phyloP scores from a whole-genome alignment of 75 land plant genomes.

The Picea sitchensis region DNA sequence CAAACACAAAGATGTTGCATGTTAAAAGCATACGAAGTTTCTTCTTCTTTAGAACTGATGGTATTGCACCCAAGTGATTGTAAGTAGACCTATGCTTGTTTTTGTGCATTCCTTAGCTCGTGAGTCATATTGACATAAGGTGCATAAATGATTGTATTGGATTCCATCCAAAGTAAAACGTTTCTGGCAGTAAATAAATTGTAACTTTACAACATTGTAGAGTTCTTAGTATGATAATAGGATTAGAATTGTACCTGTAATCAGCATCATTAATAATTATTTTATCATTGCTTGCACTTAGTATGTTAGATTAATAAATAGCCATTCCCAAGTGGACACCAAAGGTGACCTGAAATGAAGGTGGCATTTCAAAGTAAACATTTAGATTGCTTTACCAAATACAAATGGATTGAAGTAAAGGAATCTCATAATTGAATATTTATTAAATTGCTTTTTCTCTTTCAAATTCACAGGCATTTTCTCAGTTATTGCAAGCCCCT shows the following conservation, averaged over 20 bases:
- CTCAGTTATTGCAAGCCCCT: conserved; percentile 74
- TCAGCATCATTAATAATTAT: no score
- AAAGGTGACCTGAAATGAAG: not conserved
- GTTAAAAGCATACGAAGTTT: not conserved
- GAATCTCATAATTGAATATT: no score
- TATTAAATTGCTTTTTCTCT: no score
- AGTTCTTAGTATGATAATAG: not conserved
- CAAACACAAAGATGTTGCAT: not conserved
- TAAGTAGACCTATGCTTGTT: not conserved
- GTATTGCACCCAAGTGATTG: not conserved
- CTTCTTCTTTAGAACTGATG: not conserved
- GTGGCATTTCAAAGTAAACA: not conserved
- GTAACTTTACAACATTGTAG: not conserved
- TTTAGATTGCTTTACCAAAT: not conserved
- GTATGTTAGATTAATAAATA: not conserved
- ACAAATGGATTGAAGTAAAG: not conserved
- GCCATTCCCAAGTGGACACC: not conserved
- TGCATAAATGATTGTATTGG: not conserved
- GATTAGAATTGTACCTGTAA: not conserved
- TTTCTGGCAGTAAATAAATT: not conserved
- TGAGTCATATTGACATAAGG: not conserved
- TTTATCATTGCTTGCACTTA: not conserved
- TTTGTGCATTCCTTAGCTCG: not conserved
- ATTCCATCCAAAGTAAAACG: not conserved
- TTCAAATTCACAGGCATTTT: conserved; percentile 47